Conservation (phyloP, 2,329 filamentous ascomycete genomes). For the Ophiosphaerella herpotricha region DNA sequence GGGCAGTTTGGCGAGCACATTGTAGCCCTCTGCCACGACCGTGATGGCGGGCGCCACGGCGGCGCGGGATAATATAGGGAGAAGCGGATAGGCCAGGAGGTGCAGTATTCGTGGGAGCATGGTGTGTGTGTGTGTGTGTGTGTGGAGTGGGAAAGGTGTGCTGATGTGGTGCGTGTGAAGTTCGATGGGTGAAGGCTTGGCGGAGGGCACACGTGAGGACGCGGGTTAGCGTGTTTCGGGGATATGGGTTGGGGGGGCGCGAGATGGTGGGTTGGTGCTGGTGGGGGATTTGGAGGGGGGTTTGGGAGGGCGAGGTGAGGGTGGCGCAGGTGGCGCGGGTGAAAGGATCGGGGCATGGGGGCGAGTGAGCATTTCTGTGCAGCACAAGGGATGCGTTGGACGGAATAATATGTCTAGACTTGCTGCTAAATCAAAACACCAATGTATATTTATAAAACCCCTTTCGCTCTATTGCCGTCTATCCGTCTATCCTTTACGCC, state of each 20-base stretch:
- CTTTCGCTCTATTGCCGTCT: background rate
- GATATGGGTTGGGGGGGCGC: background rate
- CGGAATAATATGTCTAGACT: too few species aligned
- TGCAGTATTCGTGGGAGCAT: conserved; percentile 15
- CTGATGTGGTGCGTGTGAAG: background rate
- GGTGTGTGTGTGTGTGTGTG: background rate
- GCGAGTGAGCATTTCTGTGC: too few species aligned
- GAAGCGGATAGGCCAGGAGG: too few species aligned
- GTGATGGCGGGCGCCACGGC: conserved; percentile 35
- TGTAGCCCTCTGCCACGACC: conserved; percentile 35
- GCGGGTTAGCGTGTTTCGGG: conserved; percentile 1
- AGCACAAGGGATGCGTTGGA: too few species aligned
- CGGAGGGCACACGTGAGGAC: conserved; percentile 13
- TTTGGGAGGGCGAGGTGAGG: background rate
- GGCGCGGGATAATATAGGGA: conserved; percentile 19
- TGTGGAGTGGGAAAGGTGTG: conserved; percentile 11
- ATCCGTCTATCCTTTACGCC: background rate
- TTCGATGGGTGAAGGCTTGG: conserved; percentile 13
- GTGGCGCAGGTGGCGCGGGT: too few species aligned
- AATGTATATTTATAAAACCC: too few species aligned
- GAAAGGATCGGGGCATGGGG: too few species aligned
- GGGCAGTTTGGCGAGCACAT: conserved; percentile 38
- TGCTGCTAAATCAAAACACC: too few species aligned
- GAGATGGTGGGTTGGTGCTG: background rate
- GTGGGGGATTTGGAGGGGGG: background rate